A percentile compares a stretch with the other conserved stretches of the same genome.
These are phyloP conservation scores for Naganishia albida DNA, from an alignment of 1,284 basidiomycete genomes.

Conservation along the genomic window DNA sequence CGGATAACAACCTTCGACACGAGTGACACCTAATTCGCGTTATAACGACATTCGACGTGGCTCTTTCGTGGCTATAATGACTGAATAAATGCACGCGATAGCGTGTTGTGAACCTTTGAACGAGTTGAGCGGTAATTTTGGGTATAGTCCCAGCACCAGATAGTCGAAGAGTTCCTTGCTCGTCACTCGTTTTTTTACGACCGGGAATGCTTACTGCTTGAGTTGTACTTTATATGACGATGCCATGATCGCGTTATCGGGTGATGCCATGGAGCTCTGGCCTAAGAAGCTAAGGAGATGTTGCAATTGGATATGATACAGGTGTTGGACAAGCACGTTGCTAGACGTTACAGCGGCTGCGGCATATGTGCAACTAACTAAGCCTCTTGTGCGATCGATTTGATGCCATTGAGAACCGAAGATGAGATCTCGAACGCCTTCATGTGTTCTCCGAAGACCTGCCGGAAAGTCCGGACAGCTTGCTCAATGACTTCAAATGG, in stretches of 20 bases:
- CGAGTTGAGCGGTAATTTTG: neutral
- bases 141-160: neutral
- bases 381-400: slow-evolving; percentile 64
- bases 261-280: neutral
- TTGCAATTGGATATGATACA: slow-evolving; percentile 2
- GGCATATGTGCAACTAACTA: neutral
- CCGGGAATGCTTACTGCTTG: no score
- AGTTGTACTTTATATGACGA: no score
- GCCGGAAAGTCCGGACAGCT: slow-evolving; percentile 65
- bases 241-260: no score
- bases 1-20: neutral
- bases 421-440: slow-evolving; percentile 75
- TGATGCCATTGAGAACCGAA: slow-evolving; percentile 64
- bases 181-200: no score
- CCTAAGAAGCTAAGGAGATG: neutral
- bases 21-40: neutral
- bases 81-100: neutral
- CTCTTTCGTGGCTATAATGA: neutral
- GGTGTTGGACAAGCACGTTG: neutral
- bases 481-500: slow-evolving; percentile 63
- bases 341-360: neutral
- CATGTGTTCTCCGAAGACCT: slow-evolving; percentile 73
- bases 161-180: no score
- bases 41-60: neutral
- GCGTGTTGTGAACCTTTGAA: neutral